phyloP scores from a whole-genome alignment of 2,329 filamentous ascomycete species.

The Colletotrichum sp. region DNA sequence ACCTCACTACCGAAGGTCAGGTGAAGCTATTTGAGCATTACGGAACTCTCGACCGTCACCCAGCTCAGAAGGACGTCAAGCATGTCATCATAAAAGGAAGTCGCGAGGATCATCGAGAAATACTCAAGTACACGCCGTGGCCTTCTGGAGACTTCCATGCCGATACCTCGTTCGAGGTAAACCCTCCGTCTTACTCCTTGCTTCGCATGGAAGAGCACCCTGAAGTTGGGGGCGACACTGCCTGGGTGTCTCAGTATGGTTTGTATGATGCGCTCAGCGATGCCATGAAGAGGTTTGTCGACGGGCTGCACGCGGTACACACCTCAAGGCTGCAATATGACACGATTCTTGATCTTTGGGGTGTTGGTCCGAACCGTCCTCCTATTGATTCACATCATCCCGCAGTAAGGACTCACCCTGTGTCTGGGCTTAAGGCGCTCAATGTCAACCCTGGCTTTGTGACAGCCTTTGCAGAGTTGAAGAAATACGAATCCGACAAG shows the following conservation, averaged over 20 bases:
- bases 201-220: conserved; percentile 56
- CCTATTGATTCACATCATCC: conserved; percentile 54
- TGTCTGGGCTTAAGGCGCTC: conserved; percentile 49
- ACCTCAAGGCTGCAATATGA: conserved; percentile 51
- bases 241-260: conserved; percentile 51
- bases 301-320: conserved; percentile 48
- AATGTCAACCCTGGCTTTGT: conserved; percentile 52
- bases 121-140: conserved; percentile 51
- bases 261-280: conserved; percentile 49
- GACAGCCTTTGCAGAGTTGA: conserved; percentile 52
- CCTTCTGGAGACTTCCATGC: conserved; percentile 50
- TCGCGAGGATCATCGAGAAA: conserved; percentile 47
- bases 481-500: conserved; percentile 51
- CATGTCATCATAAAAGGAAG: conserved; percentile 50
- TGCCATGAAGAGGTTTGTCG: conserved; percentile 43
- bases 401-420: conserved; percentile 52
- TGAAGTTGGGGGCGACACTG: conserved; percentile 49
- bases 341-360: conserved; percentile 49
- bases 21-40: conserved; percentile 52
- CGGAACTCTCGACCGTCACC: conserved; percentile 51
- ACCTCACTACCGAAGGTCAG: conserved; percentile 46
- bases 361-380: conserved; percentile 41
- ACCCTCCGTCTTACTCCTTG: conserved; percentile 54
- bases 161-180: conserved; percentile 55
- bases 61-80: conserved; percentile 45